phyloP scores from a whole-genome alignment of 108 stramenopile genomes.

The Cylindrotheca fusiformis region DNA sequence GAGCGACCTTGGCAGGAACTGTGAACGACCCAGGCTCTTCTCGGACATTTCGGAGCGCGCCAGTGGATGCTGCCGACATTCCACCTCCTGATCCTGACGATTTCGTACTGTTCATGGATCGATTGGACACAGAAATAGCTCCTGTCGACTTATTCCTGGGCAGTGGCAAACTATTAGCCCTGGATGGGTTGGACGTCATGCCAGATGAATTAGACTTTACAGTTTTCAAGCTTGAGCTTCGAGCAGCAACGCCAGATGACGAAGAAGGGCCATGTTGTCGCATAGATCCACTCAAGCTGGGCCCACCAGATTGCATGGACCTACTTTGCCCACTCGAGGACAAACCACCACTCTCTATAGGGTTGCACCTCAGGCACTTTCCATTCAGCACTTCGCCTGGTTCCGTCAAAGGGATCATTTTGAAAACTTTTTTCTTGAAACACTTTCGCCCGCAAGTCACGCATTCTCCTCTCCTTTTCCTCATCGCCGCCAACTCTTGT shows the following conservation, averaged over 20 bases:
- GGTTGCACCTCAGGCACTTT: slow-evolving; percentile 64
- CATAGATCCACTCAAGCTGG: not conserved
- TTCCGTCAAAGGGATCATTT: slow-evolving; percentile 59
- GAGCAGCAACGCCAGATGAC: not conserved
- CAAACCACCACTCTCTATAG: slow-evolving; percentile 1
- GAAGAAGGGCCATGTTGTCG: not conserved
- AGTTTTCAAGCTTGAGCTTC: not conserved
- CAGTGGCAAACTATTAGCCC: not conserved
- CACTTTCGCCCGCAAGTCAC: slow-evolving; percentile 70
- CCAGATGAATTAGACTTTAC: not conserved
- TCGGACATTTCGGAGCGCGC: no score
- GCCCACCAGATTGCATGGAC: not conserved
- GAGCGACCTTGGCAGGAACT: not conserved
- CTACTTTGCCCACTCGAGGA: not conserved
- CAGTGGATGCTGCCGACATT: not conserved
- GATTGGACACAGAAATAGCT: not conserved
- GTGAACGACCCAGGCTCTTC: not conserved
- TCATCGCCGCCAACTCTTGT: slow-evolving; percentile 45
- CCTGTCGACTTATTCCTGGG: not conserved
- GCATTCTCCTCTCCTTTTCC: slow-evolving; percentile 72
- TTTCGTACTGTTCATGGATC: not conserved
- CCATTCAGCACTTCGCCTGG: slow-evolving; percentile 66
- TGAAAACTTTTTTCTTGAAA: slow-evolving; percentile 74
- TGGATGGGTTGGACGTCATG: not conserved
- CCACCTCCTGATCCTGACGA: not conserved